Conservation (phyloP, 306 rosid genomes). For the Prunus mira region DNA sequence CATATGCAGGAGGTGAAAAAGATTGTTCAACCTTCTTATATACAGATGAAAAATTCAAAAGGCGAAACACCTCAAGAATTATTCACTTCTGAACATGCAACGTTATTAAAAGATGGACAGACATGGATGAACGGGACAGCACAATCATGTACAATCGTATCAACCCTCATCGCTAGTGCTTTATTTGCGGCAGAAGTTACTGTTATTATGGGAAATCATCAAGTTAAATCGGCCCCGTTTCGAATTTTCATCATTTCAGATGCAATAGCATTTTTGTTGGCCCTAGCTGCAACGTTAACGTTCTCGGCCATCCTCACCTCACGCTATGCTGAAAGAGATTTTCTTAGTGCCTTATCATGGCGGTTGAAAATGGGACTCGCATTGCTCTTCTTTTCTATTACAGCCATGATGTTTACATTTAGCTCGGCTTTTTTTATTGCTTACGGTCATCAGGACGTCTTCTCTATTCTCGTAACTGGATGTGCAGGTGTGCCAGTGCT, state of each 20-base stretch:
- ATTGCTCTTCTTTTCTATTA: constrained; percentile 3
- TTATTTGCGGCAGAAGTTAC: not conserved
- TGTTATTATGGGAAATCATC: not conserved
- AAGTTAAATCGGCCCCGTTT: not conserved
- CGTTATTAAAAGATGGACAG: not conserved
- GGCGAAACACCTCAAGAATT: not conserved
- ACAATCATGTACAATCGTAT: not conserved
- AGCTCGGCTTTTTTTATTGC: not conserved
- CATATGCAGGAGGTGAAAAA: not conserved
- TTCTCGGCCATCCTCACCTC: constrained; percentile 13
- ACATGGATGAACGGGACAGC: constrained; percentile 3
- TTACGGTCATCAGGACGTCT: not conserved
- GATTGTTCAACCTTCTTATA: not conserved
- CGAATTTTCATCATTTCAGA: not conserved
- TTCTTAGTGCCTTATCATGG: not conserved
- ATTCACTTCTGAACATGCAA: not conserved
- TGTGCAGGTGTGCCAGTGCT: not conserved
- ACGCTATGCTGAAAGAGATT: not conserved
- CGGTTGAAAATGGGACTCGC: constrained; percentile 1
- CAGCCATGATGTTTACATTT: not conserved
- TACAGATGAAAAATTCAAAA: not conserved
- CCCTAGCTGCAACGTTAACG: not conserved
- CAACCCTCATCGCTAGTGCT: constrained; percentile 4
- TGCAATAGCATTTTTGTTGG: not conserved
- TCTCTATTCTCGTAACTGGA: not conserved